Conservation (phyloP, 352 stramenopile genomes). For the Globisporangium recalcitrans region DNA sequence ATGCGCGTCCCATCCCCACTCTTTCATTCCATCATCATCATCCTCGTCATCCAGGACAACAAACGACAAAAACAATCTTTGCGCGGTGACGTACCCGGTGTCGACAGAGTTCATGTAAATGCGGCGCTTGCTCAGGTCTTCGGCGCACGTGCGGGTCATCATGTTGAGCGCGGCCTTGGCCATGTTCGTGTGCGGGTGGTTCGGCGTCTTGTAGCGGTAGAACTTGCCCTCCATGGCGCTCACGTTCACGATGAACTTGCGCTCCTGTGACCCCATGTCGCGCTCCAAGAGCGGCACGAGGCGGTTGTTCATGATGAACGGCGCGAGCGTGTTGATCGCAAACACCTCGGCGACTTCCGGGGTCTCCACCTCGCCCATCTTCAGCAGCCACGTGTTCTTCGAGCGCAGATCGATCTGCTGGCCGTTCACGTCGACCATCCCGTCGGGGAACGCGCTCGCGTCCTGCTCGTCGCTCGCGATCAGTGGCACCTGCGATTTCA, state of each 20-base stretch:
- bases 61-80: conserved; percentile 8
- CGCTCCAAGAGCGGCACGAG: conserved; percentile 88
- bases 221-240: conserved; percentile 98
- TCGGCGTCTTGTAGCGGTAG: conserved; percentile 95
- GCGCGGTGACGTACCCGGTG: conserved; percentile 73
- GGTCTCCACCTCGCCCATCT: conserved; percentile 91
- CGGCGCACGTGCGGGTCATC: conserved; percentile 95
- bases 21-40: not conserved
- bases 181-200: conserved; percentile 98
- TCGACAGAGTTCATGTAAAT: conserved; percentile 99
- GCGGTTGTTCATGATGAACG: conserved; percentile 95
- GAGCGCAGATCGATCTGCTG: conserved; percentile 94
- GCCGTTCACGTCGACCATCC: conserved; percentile 92
- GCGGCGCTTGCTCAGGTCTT: conserved; percentile 90
- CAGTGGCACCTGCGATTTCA: conserved; percentile 81
- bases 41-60: not conserved
- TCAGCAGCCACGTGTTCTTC: conserved; percentile 94
- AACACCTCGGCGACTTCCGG: conserved; percentile 86
- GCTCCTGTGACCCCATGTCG: conserved; percentile 31
- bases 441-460: conserved; percentile 55
- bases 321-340: conserved; percentile 94
- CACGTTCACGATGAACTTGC: conserved; percentile 96
- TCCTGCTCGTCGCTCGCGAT: conserved; percentile 68
- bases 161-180: conserved; percentile 98
- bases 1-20: not conserved